phyloP scores from a whole-genome alignment of 176 grass and related monocot species.

The Bonia amplexicaulis region DNA sequence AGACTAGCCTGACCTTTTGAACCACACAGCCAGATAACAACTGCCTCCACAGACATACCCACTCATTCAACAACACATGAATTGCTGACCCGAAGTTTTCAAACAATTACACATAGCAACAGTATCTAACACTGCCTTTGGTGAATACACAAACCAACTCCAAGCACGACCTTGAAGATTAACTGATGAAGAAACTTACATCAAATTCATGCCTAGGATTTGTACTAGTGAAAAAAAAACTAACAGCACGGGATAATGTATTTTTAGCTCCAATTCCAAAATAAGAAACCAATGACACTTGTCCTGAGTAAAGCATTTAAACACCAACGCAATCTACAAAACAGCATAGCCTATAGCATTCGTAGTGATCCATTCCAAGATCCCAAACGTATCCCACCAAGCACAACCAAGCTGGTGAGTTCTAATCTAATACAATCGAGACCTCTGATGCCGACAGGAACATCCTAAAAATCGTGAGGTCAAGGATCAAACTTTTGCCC shows the following conservation, averaged over 20 bases:
- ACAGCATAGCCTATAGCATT: neutral
- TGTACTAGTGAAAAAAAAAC: neutral
- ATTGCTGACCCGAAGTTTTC: neutral
- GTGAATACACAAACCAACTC: neutral
- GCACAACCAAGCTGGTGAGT: neutral
- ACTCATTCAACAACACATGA: neutral
- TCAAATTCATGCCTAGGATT: neutral
- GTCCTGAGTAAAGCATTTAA: neutral
- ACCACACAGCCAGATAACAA: slow-evolving; percentile 4
- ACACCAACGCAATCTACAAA: neutral
- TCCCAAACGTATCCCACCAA: neutral
- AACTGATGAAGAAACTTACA: neutral
- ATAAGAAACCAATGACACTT: neutral
- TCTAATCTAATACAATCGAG: neutral
- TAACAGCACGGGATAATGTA: neutral
- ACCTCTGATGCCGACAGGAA: neutral
- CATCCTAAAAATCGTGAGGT: neutral
- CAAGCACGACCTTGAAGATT: neutral
- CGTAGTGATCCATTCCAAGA: neutral
- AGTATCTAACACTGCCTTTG: neutral
- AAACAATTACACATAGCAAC: neutral
- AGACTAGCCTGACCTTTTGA: neutral
- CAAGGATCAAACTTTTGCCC: neutral
- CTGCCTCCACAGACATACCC: neutral
- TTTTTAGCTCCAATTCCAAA: neutral